Evolutionary conservation across 1,284 basidiomycete species (phyloP).

Genomic region (Malassezia vespertilionis): DNA sequence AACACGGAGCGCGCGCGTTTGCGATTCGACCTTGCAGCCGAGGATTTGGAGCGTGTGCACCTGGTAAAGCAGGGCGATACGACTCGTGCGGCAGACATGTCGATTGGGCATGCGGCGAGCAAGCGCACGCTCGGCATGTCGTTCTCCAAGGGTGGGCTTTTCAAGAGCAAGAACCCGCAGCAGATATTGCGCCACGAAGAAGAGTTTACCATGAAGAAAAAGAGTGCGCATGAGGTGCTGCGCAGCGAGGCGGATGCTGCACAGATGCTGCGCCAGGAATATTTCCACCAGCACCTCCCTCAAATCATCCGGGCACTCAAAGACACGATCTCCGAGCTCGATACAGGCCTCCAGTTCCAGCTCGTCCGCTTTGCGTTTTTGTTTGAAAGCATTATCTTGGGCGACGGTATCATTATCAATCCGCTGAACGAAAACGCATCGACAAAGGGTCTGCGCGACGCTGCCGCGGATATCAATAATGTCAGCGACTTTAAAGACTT

Average conservation of each 20-base stretch:
- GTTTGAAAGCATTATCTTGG: conserved; percentile 77
- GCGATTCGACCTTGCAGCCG: conserved; percentile 76
- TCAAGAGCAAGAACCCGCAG: conserved; percentile 82
- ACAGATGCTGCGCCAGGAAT: conserved; percentile 82
- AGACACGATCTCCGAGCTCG: conserved; percentile 89
- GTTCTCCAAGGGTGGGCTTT: conserved; percentile 74
- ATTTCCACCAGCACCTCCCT: conserved; percentile 87
- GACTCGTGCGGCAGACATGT: conserved; percentile 35
- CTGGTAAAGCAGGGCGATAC: conserved; percentile 83
- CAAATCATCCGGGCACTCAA: conserved; percentile 84
- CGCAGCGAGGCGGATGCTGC: conserved; percentile 81
- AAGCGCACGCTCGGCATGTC: conserved; percentile 54
- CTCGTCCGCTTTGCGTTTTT: conserved; percentile 85
- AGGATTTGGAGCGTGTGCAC: conserved; percentile 86
- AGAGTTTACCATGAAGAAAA: conserved; percentile 75
- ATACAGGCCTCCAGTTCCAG: conserved; percentile 93
- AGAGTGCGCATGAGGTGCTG: conserved; percentile 73
- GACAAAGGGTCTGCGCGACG: conserved; percentile 62
- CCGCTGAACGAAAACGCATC: conserved; percentile 53
- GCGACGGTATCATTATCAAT: conserved; percentile 72
- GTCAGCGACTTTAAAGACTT: conserved; percentile 85
- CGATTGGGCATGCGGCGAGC: conserved; percentile 51
- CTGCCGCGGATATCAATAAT: conserved; percentile 85
- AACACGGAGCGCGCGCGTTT: conserved; percentile 77
- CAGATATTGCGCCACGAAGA: conserved; percentile 88